Conservation (phyloP, 2,329 filamentous ascomycete species). For the Cladosporium sp. region DNA sequence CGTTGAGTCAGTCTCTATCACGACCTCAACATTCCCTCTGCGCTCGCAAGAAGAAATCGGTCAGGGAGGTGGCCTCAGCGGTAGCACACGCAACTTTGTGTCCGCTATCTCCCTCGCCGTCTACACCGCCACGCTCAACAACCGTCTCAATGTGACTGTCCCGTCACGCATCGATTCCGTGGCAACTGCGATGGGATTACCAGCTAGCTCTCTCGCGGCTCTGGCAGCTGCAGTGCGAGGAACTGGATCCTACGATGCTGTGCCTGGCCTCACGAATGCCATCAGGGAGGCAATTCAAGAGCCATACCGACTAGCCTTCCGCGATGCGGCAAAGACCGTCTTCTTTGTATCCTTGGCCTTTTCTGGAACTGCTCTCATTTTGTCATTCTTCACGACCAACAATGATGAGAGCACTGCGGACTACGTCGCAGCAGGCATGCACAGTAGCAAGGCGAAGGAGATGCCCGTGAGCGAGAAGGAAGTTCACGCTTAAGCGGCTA, state of each 20-base stretch:
- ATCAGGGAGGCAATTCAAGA: conserved; percentile 22
- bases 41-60: conserved; percentile 26
- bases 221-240: conserved; percentile 19
- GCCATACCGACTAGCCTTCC: conserved; percentile 21
- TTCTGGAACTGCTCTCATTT: conserved; percentile 21
- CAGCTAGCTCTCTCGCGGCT: conserved; percentile 16
- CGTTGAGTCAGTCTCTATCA: conserved; percentile 23
- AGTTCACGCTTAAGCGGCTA: background rate
- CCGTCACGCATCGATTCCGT: conserved; percentile 20
- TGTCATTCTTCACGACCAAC: conserved; percentile 24
- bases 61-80: conserved; percentile 20
- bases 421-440: conserved; percentile 24
- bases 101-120: conserved; percentile 23
- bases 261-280: conserved; percentile 18
- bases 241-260: conserved; percentile 14
- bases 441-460: conserved; percentile 19
- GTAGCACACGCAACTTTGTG: conserved; percentile 22
- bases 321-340: conserved; percentile 20
- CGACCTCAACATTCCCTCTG: conserved; percentile 24
- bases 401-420: conserved; percentile 24
- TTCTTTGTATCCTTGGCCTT: conserved; percentile 24
- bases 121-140: conserved; percentile 22
- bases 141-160: conserved; percentile 19
- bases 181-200: conserved; percentile 17
- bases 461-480: conserved; percentile 2